Evolutionary conservation across 352 stramenopile genomes (phyloP).

Genomic region (Pythium apleroticum): DNA sequence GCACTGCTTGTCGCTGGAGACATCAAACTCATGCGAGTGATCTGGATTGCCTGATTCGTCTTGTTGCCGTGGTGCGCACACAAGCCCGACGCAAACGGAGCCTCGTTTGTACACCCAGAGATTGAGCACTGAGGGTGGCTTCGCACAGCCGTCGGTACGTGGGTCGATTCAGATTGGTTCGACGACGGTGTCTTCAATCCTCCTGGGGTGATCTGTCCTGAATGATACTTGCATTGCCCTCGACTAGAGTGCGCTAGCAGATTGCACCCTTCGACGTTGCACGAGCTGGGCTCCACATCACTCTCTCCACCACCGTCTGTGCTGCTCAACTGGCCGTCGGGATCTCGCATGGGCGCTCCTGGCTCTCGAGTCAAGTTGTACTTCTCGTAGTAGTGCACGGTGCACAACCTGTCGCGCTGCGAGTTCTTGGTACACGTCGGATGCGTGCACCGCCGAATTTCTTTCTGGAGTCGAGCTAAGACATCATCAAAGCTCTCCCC

Average conservation of each 20-base stretch:
- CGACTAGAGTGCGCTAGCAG: constrained; percentile 16
- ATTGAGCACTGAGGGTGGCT: constrained; percentile 25
- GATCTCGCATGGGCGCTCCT: constrained; percentile 6
- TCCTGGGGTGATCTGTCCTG: constrained; percentile 15
- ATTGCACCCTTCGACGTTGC: constrained; percentile 29
- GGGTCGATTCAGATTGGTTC: background rate
- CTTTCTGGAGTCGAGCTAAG: constrained; percentile 64
- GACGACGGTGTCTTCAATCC: background rate
- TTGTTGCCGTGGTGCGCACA: constrained; percentile 55
- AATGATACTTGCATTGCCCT: constrained; percentile 39
- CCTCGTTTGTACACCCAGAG: constrained; percentile 40
- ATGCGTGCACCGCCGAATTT: constrained; percentile 76
- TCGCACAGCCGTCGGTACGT: constrained; percentile 11
- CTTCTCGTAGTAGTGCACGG: constrained; percentile 79
- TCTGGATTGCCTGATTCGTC: constrained; percentile 35
- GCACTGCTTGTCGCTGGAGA: background rate
- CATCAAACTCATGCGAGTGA: constrained; percentile 19
- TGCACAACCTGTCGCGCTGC: constrained; percentile 82
- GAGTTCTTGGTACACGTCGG: constrained; percentile 85
- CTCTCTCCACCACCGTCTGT: constrained; percentile 23
- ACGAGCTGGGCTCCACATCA: constrained; percentile 19
- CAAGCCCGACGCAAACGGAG: constrained; percentile 44
- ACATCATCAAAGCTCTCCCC: constrained; percentile 73
- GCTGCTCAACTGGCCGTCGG: constrained; percentile 16
- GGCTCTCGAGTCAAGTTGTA: constrained; percentile 45